A percentile compares a stretch with the other conserved stretches of the same genome.
Evolutionary conservation across 1,284 basidiomycete genomes (phyloP).

Genomic region (Ganoderma resinaceum): DNA sequence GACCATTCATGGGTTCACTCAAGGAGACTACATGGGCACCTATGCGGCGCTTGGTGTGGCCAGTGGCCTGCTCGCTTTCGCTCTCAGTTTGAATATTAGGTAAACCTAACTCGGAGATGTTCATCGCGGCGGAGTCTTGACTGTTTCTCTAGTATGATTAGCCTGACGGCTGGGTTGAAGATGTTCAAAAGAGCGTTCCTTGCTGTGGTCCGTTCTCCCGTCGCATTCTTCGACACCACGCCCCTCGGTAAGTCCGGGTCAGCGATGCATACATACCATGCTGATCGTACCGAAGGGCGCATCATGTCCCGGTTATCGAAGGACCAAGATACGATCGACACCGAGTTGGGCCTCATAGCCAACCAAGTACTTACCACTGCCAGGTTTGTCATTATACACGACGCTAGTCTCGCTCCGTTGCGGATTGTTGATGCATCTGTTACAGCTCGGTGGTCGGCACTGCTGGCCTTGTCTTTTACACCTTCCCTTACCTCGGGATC

Average conservation of each 20-base stretch:
- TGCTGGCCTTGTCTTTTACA: slow-evolving; percentile 65
- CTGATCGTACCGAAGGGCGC: slow-evolving; percentile 51
- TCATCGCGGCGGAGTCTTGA: slow-evolving; percentile 4
- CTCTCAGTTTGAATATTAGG: slow-evolving; percentile 61
- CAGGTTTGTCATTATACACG: slow-evolving; percentile 30
- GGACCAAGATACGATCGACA: slow-evolving; percentile 67
- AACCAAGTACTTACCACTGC: slow-evolving; percentile 52
- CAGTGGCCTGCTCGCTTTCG: slow-evolving; percentile 62
- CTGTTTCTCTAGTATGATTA: slow-evolving; percentile 54
- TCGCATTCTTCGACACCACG: slow-evolving; percentile 85
- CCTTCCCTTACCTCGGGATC: slow-evolving; percentile 67
- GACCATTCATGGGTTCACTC: slow-evolving; percentile 52
- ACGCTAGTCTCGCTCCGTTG: not conserved
- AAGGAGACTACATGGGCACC: slow-evolving; percentile 73
- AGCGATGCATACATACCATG: not conserved
- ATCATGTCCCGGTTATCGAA: slow-evolving; percentile 67
- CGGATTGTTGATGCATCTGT: not conserved
- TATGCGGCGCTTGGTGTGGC: slow-evolving; percentile 70
- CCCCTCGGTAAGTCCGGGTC: slow-evolving; percentile 63
- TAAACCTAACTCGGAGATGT: slow-evolving; percentile 37
- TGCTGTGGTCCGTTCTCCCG: slow-evolving; percentile 69
- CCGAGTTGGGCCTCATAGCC: slow-evolving; percentile 50
- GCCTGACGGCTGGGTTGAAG: slow-evolving; percentile 61
- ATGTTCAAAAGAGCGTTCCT: slow-evolving; percentile 66
- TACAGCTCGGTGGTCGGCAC: slow-evolving; percentile 55